Conservation (phyloP, 2,329 filamentous ascomycete genomes). For the Clonostachys solani region DNA sequence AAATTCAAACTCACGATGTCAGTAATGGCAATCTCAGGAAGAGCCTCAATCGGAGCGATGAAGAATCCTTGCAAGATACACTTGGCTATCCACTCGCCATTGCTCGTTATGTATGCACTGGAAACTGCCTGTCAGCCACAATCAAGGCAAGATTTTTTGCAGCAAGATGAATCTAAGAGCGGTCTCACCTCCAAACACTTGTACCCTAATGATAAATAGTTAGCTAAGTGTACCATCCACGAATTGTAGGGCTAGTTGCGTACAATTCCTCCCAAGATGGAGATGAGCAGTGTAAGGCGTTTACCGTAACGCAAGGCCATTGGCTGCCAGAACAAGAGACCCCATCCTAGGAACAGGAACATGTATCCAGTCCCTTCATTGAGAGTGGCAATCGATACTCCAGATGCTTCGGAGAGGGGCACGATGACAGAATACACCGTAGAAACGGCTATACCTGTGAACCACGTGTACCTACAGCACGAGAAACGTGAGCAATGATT, state of each 20-base stretch:
- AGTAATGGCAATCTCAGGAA: conserved; percentile 38
- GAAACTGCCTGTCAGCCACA: background rate
- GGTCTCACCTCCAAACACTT: too few species aligned
- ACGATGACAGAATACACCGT: conserved; percentile 32
- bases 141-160: background rate
- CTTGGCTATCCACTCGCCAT: conserved; percentile 36
- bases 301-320: conserved; percentile 40
- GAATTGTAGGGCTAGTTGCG: background rate
- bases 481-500: too few species aligned
- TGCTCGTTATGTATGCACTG: background rate
- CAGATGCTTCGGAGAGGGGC: conserved; percentile 22
- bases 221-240: background rate
- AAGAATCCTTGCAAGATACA: conserved; percentile 38
- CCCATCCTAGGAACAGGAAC: conserved; percentile 38
- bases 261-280: conserved; percentile 22
- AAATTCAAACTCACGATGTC: conserved; percentile 22
- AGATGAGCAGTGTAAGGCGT: conserved; percentile 29
- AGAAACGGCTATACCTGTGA: conserved; percentile 32
- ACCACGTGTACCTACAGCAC: conserved; percentile 24
- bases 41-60: conserved; percentile 36
- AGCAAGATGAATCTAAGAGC: too few species aligned
- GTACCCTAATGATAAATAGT: too few species aligned
- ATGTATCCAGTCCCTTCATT: conserved; percentile 34
- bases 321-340: conserved; percentile 41
- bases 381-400: conserved; percentile 23